These are phyloP conservation scores for Thuidium tamariscinum DNA, from an alignment of 225 moss, liverwort and hornwort species.

Conservation along the genomic window DNA sequence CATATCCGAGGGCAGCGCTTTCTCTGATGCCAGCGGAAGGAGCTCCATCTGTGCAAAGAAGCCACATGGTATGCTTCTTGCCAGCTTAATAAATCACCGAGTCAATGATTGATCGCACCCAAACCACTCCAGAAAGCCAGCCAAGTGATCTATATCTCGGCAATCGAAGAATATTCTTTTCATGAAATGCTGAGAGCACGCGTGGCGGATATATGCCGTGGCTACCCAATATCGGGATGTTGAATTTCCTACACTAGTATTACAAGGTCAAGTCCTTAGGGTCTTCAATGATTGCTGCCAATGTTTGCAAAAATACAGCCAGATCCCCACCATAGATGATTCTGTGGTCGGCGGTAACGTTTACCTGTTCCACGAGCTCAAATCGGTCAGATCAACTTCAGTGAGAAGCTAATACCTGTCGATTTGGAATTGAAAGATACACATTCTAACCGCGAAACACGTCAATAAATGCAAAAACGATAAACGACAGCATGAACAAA, in stretches of 20 bases:
- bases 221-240: not conserved
- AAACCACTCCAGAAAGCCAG: not conserved
- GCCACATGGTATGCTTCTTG: not conserved
- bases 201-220: not conserved
- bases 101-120: not conserved
- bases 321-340: slow-evolving; percentile 91
- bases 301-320: slow-evolving; percentile 88
- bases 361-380: slow-evolving; percentile 55
- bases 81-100: not conserved
- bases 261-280: slow-evolving; percentile 85
- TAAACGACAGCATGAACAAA: not conserved
- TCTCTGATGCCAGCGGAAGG: not conserved
- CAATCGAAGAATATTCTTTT: not conserved
- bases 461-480: not conserved
- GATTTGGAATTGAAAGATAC: not conserved
- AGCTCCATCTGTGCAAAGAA: not conserved
- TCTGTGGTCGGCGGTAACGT: slow-evolving; percentile 94
- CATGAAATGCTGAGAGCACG: not conserved
- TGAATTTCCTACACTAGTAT: slow-evolving; percentile 2
- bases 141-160: not conserved
- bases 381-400: not conserved
- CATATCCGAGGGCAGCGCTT: not conserved
- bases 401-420: not conserved
- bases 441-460: not conserved
- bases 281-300: slow-evolving; percentile 81